Evolutionary conservation across 2,329 filamentous ascomycete species (phyloP).

Genomic region (Gnomoniopsis smithogilvyi): DNA sequence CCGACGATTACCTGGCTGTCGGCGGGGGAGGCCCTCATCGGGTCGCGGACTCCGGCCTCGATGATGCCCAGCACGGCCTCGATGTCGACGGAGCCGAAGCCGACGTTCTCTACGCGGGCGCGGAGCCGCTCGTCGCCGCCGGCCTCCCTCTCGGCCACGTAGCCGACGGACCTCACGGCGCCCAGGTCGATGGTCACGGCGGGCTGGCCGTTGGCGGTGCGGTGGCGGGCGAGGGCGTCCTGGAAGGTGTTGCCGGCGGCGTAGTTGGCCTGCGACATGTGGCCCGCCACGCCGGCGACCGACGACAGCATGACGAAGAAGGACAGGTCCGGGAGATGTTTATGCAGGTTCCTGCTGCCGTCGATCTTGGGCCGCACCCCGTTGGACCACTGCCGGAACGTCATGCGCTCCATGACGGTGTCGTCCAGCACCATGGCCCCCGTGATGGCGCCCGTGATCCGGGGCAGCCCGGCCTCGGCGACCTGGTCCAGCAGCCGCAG

Average conservation of each 20-base stretch:
- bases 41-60: too few species aligned
- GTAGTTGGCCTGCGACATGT: constrained; percentile 7
- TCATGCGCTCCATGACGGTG: neutral
- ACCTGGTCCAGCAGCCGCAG: constrained; percentile 20
- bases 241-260: constrained; percentile 51
- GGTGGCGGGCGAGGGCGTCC: constrained; percentile 39
- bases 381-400: neutral
- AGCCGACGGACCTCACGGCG: constrained; percentile 23
- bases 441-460: constrained; percentile 37
- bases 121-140: constrained; percentile 14
- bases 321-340: constrained; percentile 28
- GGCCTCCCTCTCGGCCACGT: neutral
- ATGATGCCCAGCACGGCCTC: neutral
- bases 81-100: neutral
- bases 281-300: neutral
- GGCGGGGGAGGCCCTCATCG: too few species aligned
- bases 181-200: constrained; percentile 23
- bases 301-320: constrained; percentile 15
- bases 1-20: too few species aligned
- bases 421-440: constrained; percentile 34
- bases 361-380: neutral
- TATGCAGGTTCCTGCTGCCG: constrained; percentile 2
- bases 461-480: constrained; percentile 22
- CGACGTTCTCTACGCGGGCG: neutral
- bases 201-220: constrained; percentile 18